Evolutionary conservation across 768 basidiomycete genomes (phyloP).

Genomic region (Leucocoprinus leucothites): DNA sequence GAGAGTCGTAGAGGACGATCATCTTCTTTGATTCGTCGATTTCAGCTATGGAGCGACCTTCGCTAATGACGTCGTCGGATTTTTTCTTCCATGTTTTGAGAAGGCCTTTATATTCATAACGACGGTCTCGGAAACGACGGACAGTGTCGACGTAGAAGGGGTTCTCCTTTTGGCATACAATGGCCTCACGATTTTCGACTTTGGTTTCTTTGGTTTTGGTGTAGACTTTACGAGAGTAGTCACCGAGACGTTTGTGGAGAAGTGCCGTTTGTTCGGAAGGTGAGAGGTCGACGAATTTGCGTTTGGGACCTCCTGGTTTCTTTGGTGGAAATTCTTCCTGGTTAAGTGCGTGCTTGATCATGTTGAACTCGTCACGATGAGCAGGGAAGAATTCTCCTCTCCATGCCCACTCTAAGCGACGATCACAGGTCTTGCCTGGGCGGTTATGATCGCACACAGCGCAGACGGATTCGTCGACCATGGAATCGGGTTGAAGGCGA

Average conservation of each 20-base stretch:
- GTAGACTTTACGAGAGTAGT: constrained; percentile 98
- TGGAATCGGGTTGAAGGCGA: constrained; percentile 95
- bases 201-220: constrained; percentile 98
- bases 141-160: constrained; percentile 99
- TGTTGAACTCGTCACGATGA: constrained; percentile 95
- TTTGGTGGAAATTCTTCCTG: constrained; percentile 90
- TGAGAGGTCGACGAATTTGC: constrained; percentile 82
- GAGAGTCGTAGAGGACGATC: constrained; percentile 97
- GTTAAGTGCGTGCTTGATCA: constrained; percentile 96
- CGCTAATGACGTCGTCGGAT: constrained; percentile 69
- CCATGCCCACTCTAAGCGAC: constrained; percentile 97
- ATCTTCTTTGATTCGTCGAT: constrained; percentile 98
- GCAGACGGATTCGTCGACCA: constrained; percentile 94
- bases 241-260: constrained; percentile 93
- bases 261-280: constrained; percentile 87
- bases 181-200: constrained; percentile 88
- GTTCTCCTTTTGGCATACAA: constrained; percentile 96
- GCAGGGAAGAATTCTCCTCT: constrained; percentile 98
- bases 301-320: constrained; percentile 64
- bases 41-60: constrained; percentile 74
- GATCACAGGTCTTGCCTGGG: constrained; percentile 92
- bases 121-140: constrained; percentile 91
- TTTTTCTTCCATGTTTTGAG: constrained; percentile 99
- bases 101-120: constrained; percentile 98
- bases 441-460: constrained; percentile 98